phyloP scores from a whole-genome alignment of 2,329 filamentous ascomycete species.

The Phialophora verrucosa region DNA sequence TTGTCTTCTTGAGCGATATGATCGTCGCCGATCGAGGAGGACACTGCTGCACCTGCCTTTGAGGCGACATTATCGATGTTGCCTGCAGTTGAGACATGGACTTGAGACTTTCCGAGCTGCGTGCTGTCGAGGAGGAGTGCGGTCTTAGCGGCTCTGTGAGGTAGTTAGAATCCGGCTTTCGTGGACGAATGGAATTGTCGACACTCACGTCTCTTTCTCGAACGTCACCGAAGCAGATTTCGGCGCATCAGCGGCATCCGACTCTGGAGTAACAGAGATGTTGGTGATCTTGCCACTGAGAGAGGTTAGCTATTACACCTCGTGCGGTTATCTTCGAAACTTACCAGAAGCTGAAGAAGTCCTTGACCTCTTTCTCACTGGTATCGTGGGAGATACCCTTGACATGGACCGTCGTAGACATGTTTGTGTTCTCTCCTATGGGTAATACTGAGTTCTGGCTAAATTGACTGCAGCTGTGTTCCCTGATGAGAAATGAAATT shows the following conservation, averaged over 20 bases:
- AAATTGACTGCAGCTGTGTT: neutral
- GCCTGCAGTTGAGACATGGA: slow-evolving; percentile 77
- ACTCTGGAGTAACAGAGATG: slow-evolving; percentile 73
- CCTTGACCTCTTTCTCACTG: slow-evolving; percentile 78
- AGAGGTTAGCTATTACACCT: slow-evolving; percentile 1
- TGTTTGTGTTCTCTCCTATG: slow-evolving; percentile 16
- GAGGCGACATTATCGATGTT: slow-evolving; percentile 68
- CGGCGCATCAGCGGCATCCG: slow-evolving; percentile 61
- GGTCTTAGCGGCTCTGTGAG: slow-evolving; percentile 79
- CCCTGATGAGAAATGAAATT: neutral
- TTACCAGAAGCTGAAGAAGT: slow-evolving; percentile 97
- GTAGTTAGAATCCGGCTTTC: slow-evolving; percentile 1
- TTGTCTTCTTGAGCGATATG: slow-evolving; percentile 95
- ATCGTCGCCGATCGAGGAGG: slow-evolving; percentile 56
- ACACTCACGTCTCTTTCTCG: slow-evolving; percentile 80
- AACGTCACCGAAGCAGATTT: slow-evolving; percentile 93
- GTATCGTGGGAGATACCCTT: slow-evolving; percentile 85
- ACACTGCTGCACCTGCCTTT: slow-evolving; percentile 62
- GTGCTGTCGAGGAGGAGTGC: slow-evolving; percentile 97
- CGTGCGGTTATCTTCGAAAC: slow-evolving; percentile 39
- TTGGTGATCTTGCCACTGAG: slow-evolving; percentile 85
- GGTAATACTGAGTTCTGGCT: neutral
- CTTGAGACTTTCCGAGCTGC: slow-evolving; percentile 76
- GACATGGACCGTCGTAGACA: slow-evolving; percentile 77
- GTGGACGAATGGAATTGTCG: neutral